These are phyloP conservation scores for Xylaria venustula DNA, from an alignment of 495 filamentous ascomycete species.

Conservation along the genomic window DNA sequence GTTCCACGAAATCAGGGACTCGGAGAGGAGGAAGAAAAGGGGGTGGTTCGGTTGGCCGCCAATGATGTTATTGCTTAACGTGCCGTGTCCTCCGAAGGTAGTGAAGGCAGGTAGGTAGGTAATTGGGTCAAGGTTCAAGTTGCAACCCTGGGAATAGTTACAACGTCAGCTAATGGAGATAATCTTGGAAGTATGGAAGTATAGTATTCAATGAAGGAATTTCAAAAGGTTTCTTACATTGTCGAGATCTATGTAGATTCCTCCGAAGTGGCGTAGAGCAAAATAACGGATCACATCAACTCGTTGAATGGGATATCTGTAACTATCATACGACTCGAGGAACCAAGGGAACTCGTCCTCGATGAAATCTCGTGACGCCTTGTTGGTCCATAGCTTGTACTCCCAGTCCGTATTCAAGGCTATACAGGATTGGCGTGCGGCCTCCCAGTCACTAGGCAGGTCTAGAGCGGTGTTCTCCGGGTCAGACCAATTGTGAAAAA, in stretches of 20 bases:
- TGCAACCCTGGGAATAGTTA: slow-evolving; percentile 68
- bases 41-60: slow-evolving; percentile 74
- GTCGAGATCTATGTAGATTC: slow-evolving; percentile 85
- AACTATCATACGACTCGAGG: slow-evolving; percentile 74
- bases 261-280: slow-evolving; percentile 74
- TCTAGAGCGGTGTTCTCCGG: slow-evolving; percentile 50
- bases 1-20: slow-evolving; percentile 67
- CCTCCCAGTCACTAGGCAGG: slow-evolving; percentile 65
- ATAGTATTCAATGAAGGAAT: too few species aligned
- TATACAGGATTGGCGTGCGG: slow-evolving; percentile 71
- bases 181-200: slow-evolving; percentile 11
- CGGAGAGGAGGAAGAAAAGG: slow-evolving; percentile 74
- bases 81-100: slow-evolving; percentile 71
- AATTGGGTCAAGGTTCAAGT: slow-evolving; percentile 74
- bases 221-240: too few species aligned
- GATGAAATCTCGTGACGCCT: slow-evolving; percentile 73
- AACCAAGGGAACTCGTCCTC: slow-evolving; percentile 76
- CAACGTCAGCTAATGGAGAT: slow-evolving; percentile 53
- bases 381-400: slow-evolving; percentile 86
- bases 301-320: slow-evolving; percentile 76
- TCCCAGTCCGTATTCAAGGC: slow-evolving; percentile 76
- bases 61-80: slow-evolving; percentile 87
- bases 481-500: slow-evolving; percentile 60
- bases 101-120: slow-evolving; percentile 81
- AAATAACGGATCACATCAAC: slow-evolving; percentile 87